phyloP scores from a whole-genome alignment of 805 yeast species.

The Torulaspora maleeae region DNA sequence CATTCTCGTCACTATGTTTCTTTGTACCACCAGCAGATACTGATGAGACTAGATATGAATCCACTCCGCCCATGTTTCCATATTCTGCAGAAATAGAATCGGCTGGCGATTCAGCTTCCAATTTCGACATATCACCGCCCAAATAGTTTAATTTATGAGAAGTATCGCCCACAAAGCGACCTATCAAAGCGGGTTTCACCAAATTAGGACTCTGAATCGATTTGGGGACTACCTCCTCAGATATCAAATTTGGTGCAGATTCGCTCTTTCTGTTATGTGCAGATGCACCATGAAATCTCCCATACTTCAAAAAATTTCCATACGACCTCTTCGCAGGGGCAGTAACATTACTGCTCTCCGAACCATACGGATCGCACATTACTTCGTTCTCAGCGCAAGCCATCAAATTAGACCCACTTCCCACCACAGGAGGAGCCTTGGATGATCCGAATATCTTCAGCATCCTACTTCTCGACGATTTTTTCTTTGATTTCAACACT shows the following conservation, averaged over 20 bases:
- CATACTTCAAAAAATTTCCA: conserved; percentile 23
- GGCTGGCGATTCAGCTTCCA: background rate
- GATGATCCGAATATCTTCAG: conserved; percentile 31
- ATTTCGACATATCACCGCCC: background rate
- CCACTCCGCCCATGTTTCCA: background rate
- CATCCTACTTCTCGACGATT: conserved; percentile 30
- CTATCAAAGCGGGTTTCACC: conserved; percentile 13
- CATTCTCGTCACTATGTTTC: conserved; percentile 30
- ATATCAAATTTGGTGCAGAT: conserved; percentile 2
- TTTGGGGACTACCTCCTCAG: conserved; percentile 26
- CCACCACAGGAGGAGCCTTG: conserved; percentile 6
- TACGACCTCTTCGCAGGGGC: conserved; percentile 21
- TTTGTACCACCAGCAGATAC: conserved; percentile 5
- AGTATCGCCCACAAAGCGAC: conserved; percentile 3
- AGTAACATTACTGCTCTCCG: background rate
- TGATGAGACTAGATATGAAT: background rate
- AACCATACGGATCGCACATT: background rate
- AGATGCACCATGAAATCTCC: conserved; percentile 12
- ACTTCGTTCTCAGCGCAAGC: conserved; percentile 3
- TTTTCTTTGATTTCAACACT: conserved; percentile 19
- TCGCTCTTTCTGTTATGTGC: conserved; percentile 2
- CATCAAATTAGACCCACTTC: background rate
- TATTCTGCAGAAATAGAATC: conserved; percentile 8
- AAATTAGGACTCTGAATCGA: conserved; percentile 19
- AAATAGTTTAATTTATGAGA: conserved; percentile 1